Conservation (phyloP, 306 rosid species). For the Pachyrhizus erosus region DNA sequence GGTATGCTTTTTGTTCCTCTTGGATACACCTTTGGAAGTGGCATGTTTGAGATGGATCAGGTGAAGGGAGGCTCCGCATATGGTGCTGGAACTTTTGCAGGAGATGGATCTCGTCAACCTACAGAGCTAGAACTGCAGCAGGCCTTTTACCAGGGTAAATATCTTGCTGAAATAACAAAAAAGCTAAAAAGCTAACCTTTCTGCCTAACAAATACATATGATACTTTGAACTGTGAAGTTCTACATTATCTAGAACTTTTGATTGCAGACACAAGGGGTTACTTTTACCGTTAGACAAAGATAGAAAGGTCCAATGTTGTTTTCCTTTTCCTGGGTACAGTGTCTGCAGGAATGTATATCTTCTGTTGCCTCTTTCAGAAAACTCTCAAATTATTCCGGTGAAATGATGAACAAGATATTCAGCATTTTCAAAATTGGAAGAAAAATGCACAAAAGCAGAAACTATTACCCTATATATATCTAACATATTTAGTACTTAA, state of each 20-base stretch:
- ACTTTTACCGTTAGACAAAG: not conserved
- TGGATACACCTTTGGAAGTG: conserved; percentile 88
- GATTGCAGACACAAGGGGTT: not conserved
- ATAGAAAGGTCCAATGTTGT: not conserved
- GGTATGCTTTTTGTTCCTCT: conserved; percentile 92
- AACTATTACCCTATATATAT: not conserved
- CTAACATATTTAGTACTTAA: not conserved
- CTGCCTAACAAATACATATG: not conserved
- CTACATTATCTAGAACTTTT: conserved; percentile 22
- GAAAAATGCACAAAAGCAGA: not conserved
- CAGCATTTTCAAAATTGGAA: not conserved
- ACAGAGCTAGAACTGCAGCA: conserved; percentile 79
- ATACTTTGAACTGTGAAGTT: not conserved
- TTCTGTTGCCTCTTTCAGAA: not conserved
- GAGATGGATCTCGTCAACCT: conserved; percentile 87
- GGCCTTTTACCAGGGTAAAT: conserved; percentile 89
- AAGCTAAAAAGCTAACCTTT: conserved; percentile 63
- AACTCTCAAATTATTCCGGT: conserved; percentile 13
- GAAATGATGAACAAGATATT: not conserved
- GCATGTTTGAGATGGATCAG: conserved; percentile 85
- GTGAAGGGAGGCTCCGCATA: conserved; percentile 91
- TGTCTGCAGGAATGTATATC: conserved; percentile 1
- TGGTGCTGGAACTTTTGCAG: conserved; percentile 94
- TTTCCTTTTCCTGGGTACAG: conserved; percentile 7
- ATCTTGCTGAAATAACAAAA: conserved; percentile 73